Conservation (phyloP, 495 filamentous ascomycete genomes). For the Hyaloscypha bicolor region DNA sequence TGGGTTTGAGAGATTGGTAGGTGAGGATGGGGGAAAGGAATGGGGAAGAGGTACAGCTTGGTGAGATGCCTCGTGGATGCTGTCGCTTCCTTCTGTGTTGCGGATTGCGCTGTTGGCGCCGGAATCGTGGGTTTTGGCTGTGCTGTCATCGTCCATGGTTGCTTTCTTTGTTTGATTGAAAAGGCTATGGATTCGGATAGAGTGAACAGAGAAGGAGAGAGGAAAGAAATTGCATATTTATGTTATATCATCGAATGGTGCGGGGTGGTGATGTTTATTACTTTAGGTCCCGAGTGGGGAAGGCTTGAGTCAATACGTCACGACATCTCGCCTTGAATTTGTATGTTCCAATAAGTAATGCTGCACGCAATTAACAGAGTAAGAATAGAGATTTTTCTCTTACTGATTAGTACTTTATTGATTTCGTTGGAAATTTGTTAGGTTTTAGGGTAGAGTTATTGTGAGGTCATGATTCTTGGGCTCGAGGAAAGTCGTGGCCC, state of each 20-base stretch:
- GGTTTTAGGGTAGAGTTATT: background rate
- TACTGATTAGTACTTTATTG: background rate
- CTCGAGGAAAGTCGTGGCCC: too few relatives aligned
- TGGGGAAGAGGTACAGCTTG: background rate
- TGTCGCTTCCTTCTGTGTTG: constrained; percentile 6
- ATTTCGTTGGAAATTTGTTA: background rate
- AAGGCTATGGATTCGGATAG: too few relatives aligned
- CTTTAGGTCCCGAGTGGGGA: background rate
- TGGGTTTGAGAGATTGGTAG: background rate
- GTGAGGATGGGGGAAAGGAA: background rate
- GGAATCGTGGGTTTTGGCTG: constrained; percentile 3
- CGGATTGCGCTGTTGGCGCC: constrained; percentile 9
- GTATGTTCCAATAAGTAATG: background rate
- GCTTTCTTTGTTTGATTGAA: background rate
- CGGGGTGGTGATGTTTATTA: background rate
- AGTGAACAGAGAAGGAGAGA: background rate
- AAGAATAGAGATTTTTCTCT: background rate
- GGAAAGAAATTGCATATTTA: background rate
- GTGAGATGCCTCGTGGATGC: constrained; percentile 8
- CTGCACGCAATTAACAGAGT: background rate
- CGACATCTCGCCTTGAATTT: background rate
- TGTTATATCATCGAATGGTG: background rate
- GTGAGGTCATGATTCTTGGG: too few relatives aligned
- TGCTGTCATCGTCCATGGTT: constrained; percentile 22
- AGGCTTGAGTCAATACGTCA: background rate